Base-by-base conservation (phyloP, 306 rosid genomes). In the Cucumis hystrix region DNA sequence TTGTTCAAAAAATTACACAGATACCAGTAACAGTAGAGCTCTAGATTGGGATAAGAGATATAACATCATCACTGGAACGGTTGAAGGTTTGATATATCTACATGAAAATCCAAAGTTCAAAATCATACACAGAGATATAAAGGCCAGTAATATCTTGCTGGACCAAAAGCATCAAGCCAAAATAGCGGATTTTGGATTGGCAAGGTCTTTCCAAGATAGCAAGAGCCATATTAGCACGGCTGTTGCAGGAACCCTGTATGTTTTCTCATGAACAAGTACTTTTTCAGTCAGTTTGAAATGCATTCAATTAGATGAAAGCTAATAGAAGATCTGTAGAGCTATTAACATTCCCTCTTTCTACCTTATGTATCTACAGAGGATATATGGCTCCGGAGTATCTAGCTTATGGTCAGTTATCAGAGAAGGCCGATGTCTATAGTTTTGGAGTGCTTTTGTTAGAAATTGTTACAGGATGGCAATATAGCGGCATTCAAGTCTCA, bases 321-420 rank as follows among this genome's bases (percentile, higher is more conserved):
- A 56, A 47, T 16, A 17, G 47, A 73, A 51, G 18, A 54, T 54
- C 11, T 73, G 11, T 13, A 73, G 41, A 52, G 63, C 16, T 43
- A 52, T 10, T 73, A 54, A 73, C 30, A n/a, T 73, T 52, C 63
- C 21, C 59, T 49, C 59, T 39, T 72, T 20, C 43, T 37, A 54
- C 51, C 63, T 73, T 2, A 4, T 76, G 82, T 40, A 65, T 69
- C 64, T 72, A 67, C 80, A 92, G 99, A 80, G 97, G 99, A 55
- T 90, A 95, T 54, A 92, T 95, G 93, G 97, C 99, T 83, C 99
- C 97, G 1, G 99, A 95, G 83, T 95, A 92, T 86, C 84, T 95
- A 83, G 99, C 96, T 51, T 97, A 88, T 79, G 97, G 99, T 61
- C 96, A 90, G 74, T 86, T 92, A 77, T 92, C 99, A 63, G 99